Evolutionary conservation across 371 early-diverging fungal species (phyloP), one percentile per base, ranked within the genome.

Genomic region (Nematocida minor): DNA sequence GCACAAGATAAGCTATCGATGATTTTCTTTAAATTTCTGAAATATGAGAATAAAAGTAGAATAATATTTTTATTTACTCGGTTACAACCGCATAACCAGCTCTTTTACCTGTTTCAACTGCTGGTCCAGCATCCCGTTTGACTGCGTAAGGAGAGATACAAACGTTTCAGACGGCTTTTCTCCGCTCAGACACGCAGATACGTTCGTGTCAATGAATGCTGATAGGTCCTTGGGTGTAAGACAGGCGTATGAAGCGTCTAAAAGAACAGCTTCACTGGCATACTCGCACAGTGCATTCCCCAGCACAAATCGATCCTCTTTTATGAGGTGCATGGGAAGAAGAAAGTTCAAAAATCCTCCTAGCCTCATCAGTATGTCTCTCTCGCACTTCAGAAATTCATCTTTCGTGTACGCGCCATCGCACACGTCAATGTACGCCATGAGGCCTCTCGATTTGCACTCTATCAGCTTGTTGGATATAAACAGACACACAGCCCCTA

Each of bases 391-490:
- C n/a, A 83, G 46, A 27, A 85, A 82, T 48, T 85, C 79, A 27
- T 79, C 40, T 27, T 14, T 36, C 2, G 60, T 69, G 40, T 60
- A 81, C 36, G 79, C 54, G 41, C 62, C 63, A 62, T 83, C 83
- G 29, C 83, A 83, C 7, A 85, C 82, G 14, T 60, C 51, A 31
- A 71, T 48, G 46, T 81, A 85, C 27, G 70, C 70, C 11, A 38
- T 41, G 9, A 82, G 25, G 0, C 22, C 16, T 42, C 64, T 67
- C 4, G 44, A 31, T 14, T 60, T 55, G 27, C 29, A 53, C 54
- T 82, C 83, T 44, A 81, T 78, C 32, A 79, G 27, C 44, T 85
- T 85, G 9, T 82, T 82, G 11, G 80, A 67, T 20, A 85, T 67
- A 69, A 77, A 83, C 14, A 84, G 53, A 4, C 70, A 32, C 4